Conservation (phyloP, 2,329 filamentous ascomycete genomes). For the Fusarium anguioides region DNA sequence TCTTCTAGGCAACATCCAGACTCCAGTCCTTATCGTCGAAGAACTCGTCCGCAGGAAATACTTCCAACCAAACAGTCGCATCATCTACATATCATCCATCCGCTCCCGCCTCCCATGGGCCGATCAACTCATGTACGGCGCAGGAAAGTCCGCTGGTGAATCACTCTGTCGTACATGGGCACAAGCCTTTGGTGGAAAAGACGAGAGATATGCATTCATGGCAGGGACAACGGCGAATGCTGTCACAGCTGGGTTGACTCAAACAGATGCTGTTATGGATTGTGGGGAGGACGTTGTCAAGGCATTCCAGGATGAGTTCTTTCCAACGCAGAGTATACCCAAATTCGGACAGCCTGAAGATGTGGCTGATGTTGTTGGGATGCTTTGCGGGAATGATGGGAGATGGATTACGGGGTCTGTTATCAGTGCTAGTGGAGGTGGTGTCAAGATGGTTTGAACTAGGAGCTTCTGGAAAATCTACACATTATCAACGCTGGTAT, state of each 20-base stretch:
- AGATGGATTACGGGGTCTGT: constrained; percentile 53
- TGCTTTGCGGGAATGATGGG: constrained; percentile 49
- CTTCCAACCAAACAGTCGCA: constrained; percentile 50
- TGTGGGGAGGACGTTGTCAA: constrained; percentile 48
- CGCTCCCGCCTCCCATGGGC: constrained; percentile 50
- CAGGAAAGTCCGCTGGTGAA: constrained; percentile 51
- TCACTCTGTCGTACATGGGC: constrained; percentile 52
- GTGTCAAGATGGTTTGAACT: constrained; percentile 47
- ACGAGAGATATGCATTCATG: constrained; percentile 50
- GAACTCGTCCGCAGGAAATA: constrained; percentile 47
- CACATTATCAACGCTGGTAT: no score
- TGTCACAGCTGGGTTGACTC: constrained; percentile 47
- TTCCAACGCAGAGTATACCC: constrained; percentile 49
- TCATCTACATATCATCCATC: constrained; percentile 52
- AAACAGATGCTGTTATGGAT: constrained; percentile 50
- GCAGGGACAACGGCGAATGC: constrained; percentile 51
- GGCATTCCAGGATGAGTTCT: constrained; percentile 49
- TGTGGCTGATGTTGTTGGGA: constrained; percentile 50
- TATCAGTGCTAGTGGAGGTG: constrained; percentile 51
- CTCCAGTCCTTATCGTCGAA: constrained; percentile 51
- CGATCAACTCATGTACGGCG: constrained; percentile 49
- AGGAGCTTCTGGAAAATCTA: no score
- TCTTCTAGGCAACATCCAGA: constrained; percentile 51
- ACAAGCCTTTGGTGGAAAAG: constrained; percentile 51
- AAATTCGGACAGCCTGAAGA: constrained; percentile 51